Evolutionary conservation across 345 rosid genomes (phyloP).

Genomic region (Mallotus nudiflorus): DNA sequence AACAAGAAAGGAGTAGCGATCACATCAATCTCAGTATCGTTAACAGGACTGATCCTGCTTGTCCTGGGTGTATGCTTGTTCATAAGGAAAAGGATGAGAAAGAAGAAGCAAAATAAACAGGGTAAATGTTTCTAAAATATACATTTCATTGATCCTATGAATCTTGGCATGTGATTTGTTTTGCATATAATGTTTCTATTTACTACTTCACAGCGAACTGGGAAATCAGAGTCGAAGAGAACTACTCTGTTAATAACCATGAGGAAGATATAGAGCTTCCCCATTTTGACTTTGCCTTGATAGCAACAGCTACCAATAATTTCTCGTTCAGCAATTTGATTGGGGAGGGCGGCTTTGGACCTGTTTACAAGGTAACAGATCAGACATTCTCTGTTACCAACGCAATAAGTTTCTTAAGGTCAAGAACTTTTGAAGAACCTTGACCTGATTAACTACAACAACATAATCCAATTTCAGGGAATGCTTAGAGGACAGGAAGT

Average conservation of each 20-base stretch:
- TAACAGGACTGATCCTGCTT: background rate
- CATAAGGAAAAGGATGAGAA: background rate
- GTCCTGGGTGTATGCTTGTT: constrained; percentile 1
- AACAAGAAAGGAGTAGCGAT: background rate
- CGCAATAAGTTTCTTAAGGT: background rate
- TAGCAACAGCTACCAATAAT: background rate
- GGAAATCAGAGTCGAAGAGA: too few relatives aligned
- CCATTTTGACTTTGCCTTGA: background rate
- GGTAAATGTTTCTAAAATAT: too few relatives aligned
- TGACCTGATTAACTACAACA: background rate
- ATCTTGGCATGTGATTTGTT: background rate
- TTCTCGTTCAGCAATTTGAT: background rate
- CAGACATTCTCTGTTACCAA: too few relatives aligned
- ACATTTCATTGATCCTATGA: background rate
- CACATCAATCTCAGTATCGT: background rate
- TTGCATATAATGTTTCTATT: background rate
- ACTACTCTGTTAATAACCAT: background rate
- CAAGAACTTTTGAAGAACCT: background rate
- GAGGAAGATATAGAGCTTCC: constrained; percentile 1
- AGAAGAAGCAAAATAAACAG: background rate
- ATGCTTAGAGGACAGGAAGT: constrained; percentile 39
- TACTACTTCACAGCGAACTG: background rate
- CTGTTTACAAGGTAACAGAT: constrained; percentile 11
- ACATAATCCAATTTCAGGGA: constrained; percentile 24
- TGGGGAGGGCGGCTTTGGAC: background rate